These are phyloP conservation scores for Schwanniomyces polymorphus DNA, from an alignment of 805 yeast genomes.

Conservation along the genomic window DNA sequence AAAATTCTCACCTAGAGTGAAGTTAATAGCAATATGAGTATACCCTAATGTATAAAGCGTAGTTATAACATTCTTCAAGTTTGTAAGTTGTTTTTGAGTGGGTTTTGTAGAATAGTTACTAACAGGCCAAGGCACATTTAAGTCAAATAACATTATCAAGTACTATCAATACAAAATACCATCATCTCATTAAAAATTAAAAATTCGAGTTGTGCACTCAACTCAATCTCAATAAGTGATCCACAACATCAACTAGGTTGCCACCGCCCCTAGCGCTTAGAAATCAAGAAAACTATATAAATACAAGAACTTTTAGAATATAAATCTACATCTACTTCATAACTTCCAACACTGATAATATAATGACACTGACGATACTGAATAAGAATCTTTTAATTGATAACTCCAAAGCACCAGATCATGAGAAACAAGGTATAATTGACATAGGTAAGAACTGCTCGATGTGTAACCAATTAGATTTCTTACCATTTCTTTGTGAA, in stretches of 20 bases:
- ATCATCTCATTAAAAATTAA: background rate
- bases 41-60: slow-evolving; percentile 66
- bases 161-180: background rate
- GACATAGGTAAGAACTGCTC: slow-evolving; percentile 61
- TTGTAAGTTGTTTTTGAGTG: slow-evolving; percentile 38
- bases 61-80: slow-evolving; percentile 49
- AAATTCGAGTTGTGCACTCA: background rate
- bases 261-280: slow-evolving; percentile 13
- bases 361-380: slow-evolving; percentile 7
- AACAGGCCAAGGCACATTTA: slow-evolving; percentile 76
- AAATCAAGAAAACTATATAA: background rate
- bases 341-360: background rate
- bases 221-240: background rate
- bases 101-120: slow-evolving; percentile 45
- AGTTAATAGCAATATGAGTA: slow-evolving; percentile 75
- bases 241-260: background rate
- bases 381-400: slow-evolving; percentile 20
- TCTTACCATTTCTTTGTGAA: slow-evolving; percentile 57
- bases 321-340: background rate
- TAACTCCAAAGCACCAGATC: slow-evolving; percentile 14
- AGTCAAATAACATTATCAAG: slow-evolving; percentile 43
- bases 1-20: slow-evolving; percentile 49
- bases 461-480: slow-evolving; percentile 54
- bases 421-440: slow-evolving; percentile 38
- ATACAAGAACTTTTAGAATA: background rate